Conservation (phyloP, 768 basidiomycete species). For the Strobilomyces echinocephalus region DNA sequence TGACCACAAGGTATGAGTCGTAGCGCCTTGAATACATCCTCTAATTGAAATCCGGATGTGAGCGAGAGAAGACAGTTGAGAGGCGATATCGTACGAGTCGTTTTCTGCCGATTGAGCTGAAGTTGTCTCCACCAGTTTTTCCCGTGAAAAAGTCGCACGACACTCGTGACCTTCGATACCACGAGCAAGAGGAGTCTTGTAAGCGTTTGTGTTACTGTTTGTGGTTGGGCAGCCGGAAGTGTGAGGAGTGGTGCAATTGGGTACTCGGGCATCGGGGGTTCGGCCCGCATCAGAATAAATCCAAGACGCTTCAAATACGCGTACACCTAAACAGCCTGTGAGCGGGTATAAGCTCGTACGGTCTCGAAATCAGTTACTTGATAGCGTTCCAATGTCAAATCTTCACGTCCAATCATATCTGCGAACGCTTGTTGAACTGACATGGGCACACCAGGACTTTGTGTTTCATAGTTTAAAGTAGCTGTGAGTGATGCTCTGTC, state of each 20-base stretch:
- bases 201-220: background rate
- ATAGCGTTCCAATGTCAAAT: slow-evolving; percentile 78
- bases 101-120: slow-evolving; percentile 47
- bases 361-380: slow-evolving; percentile 50
- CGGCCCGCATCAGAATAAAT: slow-evolving; percentile 79
- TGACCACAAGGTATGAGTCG: slow-evolving; percentile 73
- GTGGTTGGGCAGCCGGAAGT: slow-evolving; percentile 6
- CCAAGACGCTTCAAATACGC: slow-evolving; percentile 90
- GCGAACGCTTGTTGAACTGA: slow-evolving; percentile 85
- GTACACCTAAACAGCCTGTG: slow-evolving; percentile 65
- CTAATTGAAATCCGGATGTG: slow-evolving; percentile 36
- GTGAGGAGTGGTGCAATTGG: slow-evolving; percentile 39
- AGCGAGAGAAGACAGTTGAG: background rate
- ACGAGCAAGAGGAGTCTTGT: slow-evolving; percentile 10
- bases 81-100: slow-evolving; percentile 41
- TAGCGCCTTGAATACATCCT: slow-evolving; percentile 60
- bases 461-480: slow-evolving; percentile 27
- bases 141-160: slow-evolving; percentile 6
- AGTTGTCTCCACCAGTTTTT: slow-evolving; percentile 67
- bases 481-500: slow-evolving; percentile 18
- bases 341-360: background rate
- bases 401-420: slow-evolving; percentile 78
- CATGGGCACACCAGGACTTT: slow-evolving; percentile 68
- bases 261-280: slow-evolving; percentile 53
- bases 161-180: slow-evolving; percentile 3